Evolutionary conservation across 129 eudicot species (phyloP), one percentile per base, ranked within the genome.

Genomic region (Chrysanthemum seticuspe): DNA sequence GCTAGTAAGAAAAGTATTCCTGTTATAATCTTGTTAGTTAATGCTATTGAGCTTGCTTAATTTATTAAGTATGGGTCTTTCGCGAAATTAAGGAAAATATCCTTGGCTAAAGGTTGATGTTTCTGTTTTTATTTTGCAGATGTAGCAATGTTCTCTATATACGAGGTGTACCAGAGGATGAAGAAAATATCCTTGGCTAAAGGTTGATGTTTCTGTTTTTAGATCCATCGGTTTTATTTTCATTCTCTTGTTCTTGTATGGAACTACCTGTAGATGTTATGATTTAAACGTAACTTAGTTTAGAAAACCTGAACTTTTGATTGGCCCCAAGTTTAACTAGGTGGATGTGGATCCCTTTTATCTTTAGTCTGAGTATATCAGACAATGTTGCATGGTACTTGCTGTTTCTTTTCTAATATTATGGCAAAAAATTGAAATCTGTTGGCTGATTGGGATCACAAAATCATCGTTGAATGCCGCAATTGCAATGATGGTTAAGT

Each of bases 161-260:
- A 19, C 92, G 98, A 19, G 98, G 98, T 31, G 98, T 92, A 40
- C 98, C 98, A 7, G 98, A 92, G 76, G 98, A 92, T 80, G 98
- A 92, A 67, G 98, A 92, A 48, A 23, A 23, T 23, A 23, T 23
- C 25, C 25, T 23, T 23, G 25, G 25, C 25, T 23, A 23, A 23
- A 23, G 25, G 25, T 23, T 23, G 25, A 23, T 23, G 25, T 23
- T 23, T 23, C 2, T 78, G 66, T 52, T 14, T 4, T 63, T 65
- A 19, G 47, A 65, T 78, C n/a, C 29, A 71, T 78, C 47, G 0
- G 57, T 72, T 72, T 65, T 2, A 71, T 15, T 65, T 78, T 34
- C 62, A 13, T 15, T 6, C 11, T 78, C 44, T 4, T 48, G 48
- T 57, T 72, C 64, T 65, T 78, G 69, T 72, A 78, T 78, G 76